These are phyloP conservation scores for Globisporangium polare DNA, from an alignment of 352 stramenopile genomes.

Conservation along the genomic window DNA sequence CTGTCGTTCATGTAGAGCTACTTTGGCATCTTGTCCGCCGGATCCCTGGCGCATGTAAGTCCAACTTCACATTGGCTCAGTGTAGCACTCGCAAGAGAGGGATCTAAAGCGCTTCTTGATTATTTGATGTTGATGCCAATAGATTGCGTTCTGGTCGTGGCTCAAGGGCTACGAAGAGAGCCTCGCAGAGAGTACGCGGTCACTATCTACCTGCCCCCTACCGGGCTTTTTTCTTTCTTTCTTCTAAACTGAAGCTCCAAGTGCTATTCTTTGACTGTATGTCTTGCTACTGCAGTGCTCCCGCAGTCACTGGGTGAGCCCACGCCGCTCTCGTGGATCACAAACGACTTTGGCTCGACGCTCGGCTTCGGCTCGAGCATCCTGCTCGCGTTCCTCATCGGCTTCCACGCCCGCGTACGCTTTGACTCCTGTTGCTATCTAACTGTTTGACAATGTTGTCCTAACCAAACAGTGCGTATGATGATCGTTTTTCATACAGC, in stretches of 20 bases:
- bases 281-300: constrained; percentile 33
- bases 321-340: constrained; percentile 80
- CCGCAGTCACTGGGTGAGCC: constrained; percentile 51
- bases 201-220: too few species aligned
- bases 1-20: constrained; percentile 38
- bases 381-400: constrained; percentile 68
- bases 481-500: constrained; percentile 24
- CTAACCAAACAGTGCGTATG: not conserved
- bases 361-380: constrained; percentile 83
- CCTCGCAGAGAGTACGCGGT: constrained; percentile 77
- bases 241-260: too few species aligned
- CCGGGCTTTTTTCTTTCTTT: too few species aligned
- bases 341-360: constrained; percentile 72
- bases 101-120: not conserved
- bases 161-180: constrained; percentile 86
- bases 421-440: not conserved
- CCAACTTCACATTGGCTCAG: constrained; percentile 3
- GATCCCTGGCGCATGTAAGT: constrained; percentile 70
- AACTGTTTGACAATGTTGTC: not conserved
- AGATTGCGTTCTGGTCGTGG: constrained; percentile 89
- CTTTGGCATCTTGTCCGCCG: constrained; percentile 77
- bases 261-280: not conserved
- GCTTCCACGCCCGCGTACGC: constrained; percentile 76
- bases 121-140: not conserved
- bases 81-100: not conserved